Evolutionary conservation across 176 grass and related monocot genomes (phyloP), one percentile per base, ranked within the genome.

Genomic region (Rhynchospora pubera): DNA sequence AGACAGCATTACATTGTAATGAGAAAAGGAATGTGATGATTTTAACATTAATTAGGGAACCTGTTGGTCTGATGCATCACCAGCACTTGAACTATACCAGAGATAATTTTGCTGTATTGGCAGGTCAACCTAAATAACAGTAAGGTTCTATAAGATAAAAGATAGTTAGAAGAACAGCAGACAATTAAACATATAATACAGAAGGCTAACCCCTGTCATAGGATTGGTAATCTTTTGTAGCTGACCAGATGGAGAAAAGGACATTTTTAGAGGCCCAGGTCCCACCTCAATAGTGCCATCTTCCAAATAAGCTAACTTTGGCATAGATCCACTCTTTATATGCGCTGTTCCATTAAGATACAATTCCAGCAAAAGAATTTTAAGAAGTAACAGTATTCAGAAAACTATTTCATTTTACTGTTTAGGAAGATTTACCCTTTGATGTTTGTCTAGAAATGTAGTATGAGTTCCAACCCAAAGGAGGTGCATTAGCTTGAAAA

Each of bases 381-480:
- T 65, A 65, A 63, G 58, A 47, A 62, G 22, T 75, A 45, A 69
- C 65, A 46, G 19, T 65, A 50, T 65, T 63, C 13, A n/a, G 24
- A 62, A 0, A 63, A 47, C 46, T 51, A 15, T 50, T 81, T 80
- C 65, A 7, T 63, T 58, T 78, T 57, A 24, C 12, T 78, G 15
- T 77, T 42, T 73, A 67, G 44, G 65, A 57, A 65, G 16, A 66
- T 10, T 14, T 30, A 93, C 91, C 94, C 91, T 84, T 86, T 22
- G 79, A 55, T 28, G 79, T 83, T 47, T 59, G 5, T 64, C 57
- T 89, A 14, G 89, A 92, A 89, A 97, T 87, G 39, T 88, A 87
- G 65, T 92, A 97, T 70, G 94, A 89, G 82, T 87, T 97, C 94
- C 94, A 97, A 55, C 94, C 94, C 63, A 94, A 78, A 79, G 94